Conservation (phyloP, 768 basidiomycete genomes). For the Russula vinacea region DNA sequence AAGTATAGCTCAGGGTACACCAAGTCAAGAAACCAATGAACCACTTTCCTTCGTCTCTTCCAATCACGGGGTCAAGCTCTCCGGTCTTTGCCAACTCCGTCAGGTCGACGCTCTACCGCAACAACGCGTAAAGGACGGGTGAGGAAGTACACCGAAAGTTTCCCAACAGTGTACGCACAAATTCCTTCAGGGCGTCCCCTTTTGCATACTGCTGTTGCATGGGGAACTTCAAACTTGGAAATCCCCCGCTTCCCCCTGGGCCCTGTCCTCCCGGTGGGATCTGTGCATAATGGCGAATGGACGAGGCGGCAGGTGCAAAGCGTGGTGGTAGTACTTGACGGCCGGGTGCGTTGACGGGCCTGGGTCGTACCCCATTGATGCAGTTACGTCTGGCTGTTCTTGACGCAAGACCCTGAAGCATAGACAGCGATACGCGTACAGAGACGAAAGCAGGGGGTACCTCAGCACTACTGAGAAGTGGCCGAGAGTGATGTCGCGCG, state of each 20-base stretch:
- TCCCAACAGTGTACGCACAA: conserved; percentile 39
- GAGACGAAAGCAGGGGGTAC: background rate
- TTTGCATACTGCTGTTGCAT: conserved; percentile 64
- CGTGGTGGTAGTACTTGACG: background rate
- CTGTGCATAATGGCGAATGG: conserved; percentile 45
- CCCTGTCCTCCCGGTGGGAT: conserved; percentile 41
- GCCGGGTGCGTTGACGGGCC: background rate
- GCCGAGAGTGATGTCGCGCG: background rate
- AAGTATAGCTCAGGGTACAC: background rate
- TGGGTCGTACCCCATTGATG: background rate
- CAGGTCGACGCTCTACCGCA: conserved; percentile 66
- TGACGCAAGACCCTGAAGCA: conserved; percentile 11
- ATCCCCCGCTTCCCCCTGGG: conserved; percentile 45
- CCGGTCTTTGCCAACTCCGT: conserved; percentile 81
- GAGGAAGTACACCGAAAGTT: background rate
- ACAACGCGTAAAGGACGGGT: background rate
- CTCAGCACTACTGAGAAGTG: background rate
- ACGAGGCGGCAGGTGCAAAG: background rate
- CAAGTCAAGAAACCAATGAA: background rate
- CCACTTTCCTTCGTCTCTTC: conserved; percentile 70
- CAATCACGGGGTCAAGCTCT: conserved; percentile 88
- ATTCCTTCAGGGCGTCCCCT: conserved; percentile 85
- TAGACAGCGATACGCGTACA: conserved; percentile 7
- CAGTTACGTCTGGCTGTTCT: conserved; percentile 7
- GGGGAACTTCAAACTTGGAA: conserved; percentile 51